Base-by-base conservation (phyloP, 2,329 filamentous ascomycete species). In the Tetracladium maxilliforme region DNA sequence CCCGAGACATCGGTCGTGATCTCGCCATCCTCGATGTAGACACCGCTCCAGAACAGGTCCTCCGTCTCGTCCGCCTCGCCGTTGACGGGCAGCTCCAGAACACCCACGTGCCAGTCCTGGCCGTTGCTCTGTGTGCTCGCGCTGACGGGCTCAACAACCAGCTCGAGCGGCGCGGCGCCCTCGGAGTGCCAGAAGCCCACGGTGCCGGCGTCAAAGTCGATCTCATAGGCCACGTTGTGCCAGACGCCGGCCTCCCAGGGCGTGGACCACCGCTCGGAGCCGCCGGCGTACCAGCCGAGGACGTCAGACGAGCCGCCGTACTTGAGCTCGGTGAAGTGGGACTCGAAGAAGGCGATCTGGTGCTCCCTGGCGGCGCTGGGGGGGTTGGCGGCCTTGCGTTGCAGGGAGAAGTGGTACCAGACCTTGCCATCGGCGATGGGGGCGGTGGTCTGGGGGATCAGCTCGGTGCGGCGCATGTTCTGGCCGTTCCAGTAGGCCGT, bases 211-310 rank as follows among this genome's bases (percentile, higher is more conserved):
- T 48, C 49, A 39, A 82, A 83, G 52, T 82, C 65, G 32, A 80
- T 77, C 44, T 72, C 73, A 40, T 80, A 81, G 23, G 74, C 76
- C 38, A 80, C 60, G 43, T 83, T 83, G 47, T 82, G 75, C 76
- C 76, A 82, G 8, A 71, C 64, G 20, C 61, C 67, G 2, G 73
- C 56, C 26, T 57, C 57, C 45, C 75, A 71, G 32, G 64, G 55
- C 2, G 60, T 58, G 38, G 62, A 65, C 73, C 74, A 82, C 37
- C 77, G 53, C 24, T 60, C 63, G 36, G 60, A 51, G 10, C 70
- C 62, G 31, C 58, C 57, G 7, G 70, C 67, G 47, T 69, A 64
- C 71, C 74, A 82, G 37, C 69, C 64, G 33, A 81, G 55, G 16
- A 58, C 50, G 31, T 64, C 56, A 12, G 45, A 46, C n/a, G 52